Percentiles rank a stretch among this genome's conserved stretches.
Conservation (phyloP, 352 stramenopile species). For the Globisporangium megalacanthum region DNA sequence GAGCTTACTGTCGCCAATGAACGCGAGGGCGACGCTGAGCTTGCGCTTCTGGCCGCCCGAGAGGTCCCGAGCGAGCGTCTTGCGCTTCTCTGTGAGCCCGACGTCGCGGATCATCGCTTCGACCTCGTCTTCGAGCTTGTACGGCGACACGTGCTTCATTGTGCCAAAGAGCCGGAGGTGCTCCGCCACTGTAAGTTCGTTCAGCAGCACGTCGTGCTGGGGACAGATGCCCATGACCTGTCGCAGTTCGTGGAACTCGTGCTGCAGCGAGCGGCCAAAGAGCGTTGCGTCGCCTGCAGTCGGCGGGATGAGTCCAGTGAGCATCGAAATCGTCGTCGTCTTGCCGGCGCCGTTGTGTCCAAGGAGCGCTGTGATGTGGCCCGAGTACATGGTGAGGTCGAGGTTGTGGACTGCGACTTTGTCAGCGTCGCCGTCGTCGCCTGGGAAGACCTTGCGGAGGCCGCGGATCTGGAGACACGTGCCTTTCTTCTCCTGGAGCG, state of each 20-base stretch:
- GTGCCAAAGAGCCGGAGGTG: conserved; percentile 92
- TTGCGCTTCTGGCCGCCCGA: conserved; percentile 96
- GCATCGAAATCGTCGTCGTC: conserved; percentile 81
- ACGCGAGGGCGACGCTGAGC: conserved; percentile 91
- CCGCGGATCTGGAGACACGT: conserved; percentile 39
- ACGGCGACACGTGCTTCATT: conserved; percentile 77
- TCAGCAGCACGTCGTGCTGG: conserved; percentile 96
- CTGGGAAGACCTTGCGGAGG: conserved; percentile 59
- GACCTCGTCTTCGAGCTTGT: conserved; percentile 21
- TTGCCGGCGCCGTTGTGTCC: conserved; percentile 64
- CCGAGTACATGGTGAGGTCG: conserved; percentile 78
- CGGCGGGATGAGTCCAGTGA: conserved; percentile 75
- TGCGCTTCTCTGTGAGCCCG: conserved; percentile 85
- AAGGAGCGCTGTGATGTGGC: conserved; percentile 83
- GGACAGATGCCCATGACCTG: conserved; percentile 94
- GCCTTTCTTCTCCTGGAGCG: conserved; percentile 31
- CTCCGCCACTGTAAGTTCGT: conserved; percentile 92
- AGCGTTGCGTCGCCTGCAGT: conserved; percentile 61
- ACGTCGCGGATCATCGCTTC: conserved; percentile 68
- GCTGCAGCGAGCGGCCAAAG: conserved; percentile 57
- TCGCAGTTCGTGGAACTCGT: conserved; percentile 86
- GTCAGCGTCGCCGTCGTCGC: conserved; percentile 30
- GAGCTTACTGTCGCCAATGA: conserved; percentile 91
- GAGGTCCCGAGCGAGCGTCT: conserved; percentile 52
- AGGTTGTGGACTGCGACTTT: conserved; percentile 72